phyloP scores from a whole-genome alignment of 805 yeast genomes.

The Candida tammaniensis region DNA sequence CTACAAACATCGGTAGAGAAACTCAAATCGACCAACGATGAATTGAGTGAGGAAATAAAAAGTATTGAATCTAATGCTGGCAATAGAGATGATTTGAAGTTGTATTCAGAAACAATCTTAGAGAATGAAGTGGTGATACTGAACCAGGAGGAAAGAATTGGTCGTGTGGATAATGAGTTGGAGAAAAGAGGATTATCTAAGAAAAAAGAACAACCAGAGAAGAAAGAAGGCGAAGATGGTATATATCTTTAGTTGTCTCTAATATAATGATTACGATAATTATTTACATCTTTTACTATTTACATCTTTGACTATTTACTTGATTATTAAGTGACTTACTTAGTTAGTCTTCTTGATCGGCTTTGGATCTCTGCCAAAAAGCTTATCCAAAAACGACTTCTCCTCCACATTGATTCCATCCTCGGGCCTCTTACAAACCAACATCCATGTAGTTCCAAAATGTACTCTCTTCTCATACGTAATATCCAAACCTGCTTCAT shows the following conservation, averaged over 20 bases:
- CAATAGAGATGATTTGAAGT: conserved; percentile 41
- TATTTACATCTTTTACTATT: conserved; percentile 1
- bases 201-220: neutral
- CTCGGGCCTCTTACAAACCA: conserved; percentile 72
- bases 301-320: conserved; percentile 3
- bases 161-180: conserved; percentile 47
- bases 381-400: conserved; percentile 39
- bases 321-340: neutral
- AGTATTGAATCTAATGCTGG: conserved; percentile 11
- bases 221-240: conserved; percentile 11
- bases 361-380: conserved; percentile 36
- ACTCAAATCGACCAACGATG: conserved; percentile 49
- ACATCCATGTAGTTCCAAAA: conserved; percentile 89
- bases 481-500: conserved; percentile 78
- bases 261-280: too few species aligned
- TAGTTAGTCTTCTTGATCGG: conserved; percentile 19
- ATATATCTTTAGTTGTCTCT: conserved; percentile 21
- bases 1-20: conserved; percentile 42
- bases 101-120: conserved; percentile 52
- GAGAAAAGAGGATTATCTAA: conserved; percentile 38
- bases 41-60: conserved; percentile 42
- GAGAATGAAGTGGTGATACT: conserved; percentile 57
- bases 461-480: conserved; percentile 79
- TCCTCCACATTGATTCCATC: conserved; percentile 50
- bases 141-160: conserved; percentile 48